Conservation (phyloP, 495 filamentous ascomycete species). For the Aspergillus cristatus region DNA sequence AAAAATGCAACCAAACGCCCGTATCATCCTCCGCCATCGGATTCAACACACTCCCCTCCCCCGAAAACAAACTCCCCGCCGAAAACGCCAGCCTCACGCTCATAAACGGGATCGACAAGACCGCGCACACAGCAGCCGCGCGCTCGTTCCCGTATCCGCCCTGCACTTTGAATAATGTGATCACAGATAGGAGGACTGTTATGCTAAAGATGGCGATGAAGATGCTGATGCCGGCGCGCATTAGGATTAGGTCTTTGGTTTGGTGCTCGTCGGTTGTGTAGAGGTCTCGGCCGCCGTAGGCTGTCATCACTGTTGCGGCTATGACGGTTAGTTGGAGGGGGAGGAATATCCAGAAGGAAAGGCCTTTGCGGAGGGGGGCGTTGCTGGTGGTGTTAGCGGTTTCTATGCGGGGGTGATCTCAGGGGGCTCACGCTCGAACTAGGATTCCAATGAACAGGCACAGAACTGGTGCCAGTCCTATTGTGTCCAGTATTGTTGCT, state of each 20-base stretch:
- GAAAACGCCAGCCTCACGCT: neutral
- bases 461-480: conserved; percentile 1
- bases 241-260: conserved; percentile 1
- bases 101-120: conserved; percentile 2
- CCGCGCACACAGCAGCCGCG: conserved; percentile 1
- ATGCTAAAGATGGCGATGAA: neutral
- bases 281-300: conserved; percentile 3
- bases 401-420: neutral
- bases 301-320: conserved; percentile 2
- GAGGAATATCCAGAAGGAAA: conserved; percentile 1
- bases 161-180: conserved; percentile 2
- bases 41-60: neutral
- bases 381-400: neutral
- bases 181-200: neutral
- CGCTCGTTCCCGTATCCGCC: conserved; percentile 1
- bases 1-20: conserved; percentile 1
- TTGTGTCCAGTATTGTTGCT: conserved; percentile 1
- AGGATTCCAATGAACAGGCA: conserved; percentile 1
- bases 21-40: neutral
- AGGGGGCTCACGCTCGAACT: conserved; percentile 1
- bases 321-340: conserved; percentile 1
- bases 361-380: conserved; percentile 1
- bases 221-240: conserved; percentile 3
- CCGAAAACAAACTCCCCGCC: conserved; percentile 1
- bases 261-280: conserved; percentile 1